A percentile compares a stretch with the other conserved stretches of the same genome.
Evolutionary conservation across 345 rosid genomes (phyloP).

Genomic region (Pugionium dolabratum): DNA sequence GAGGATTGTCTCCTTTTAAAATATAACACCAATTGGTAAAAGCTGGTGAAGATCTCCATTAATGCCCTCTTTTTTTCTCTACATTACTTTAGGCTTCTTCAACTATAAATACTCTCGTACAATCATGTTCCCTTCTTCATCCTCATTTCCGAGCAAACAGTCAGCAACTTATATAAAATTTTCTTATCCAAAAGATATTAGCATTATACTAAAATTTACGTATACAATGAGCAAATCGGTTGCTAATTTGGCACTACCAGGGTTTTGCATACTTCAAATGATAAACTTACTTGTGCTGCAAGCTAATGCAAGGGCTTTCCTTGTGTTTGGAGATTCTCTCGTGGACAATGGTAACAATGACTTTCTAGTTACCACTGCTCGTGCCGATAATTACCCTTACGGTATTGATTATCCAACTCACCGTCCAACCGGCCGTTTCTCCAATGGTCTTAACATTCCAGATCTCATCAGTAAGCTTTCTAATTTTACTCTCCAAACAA

Average conservation of each 20-base stretch:
- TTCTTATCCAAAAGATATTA: neutral
- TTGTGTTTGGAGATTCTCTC: constrained; percentile 73
- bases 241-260: constrained; percentile 21
- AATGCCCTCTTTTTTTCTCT: constrained; percentile 30
- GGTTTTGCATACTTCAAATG: constrained; percentile 26
- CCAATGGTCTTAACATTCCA: constrained; percentile 89
- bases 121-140: constrained; percentile 29
- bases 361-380: constrained; percentile 69
- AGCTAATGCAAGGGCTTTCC: constrained; percentile 52
- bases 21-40: constrained; percentile 29
- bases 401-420: constrained; percentile 77
- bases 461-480: constrained; percentile 64
- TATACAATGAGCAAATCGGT: constrained; percentile 24
- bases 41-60: constrained; percentile 36
- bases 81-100: constrained; percentile 9
- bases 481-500: no score
- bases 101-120: constrained; percentile 26
- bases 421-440: constrained; percentile 79
- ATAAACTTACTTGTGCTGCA: constrained; percentile 35
- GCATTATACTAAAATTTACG: no score
- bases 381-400: constrained; percentile 79
- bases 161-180: neutral
- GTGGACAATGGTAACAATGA: constrained; percentile 84
- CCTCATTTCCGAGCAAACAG: constrained; percentile 15
- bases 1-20: constrained; percentile 10